Evolutionary conservation across 2,329 filamentous ascomycete genomes (phyloP), one percentile per base, ranked within the genome.

Genomic region (Pseudogymnoascus sp.): DNA sequence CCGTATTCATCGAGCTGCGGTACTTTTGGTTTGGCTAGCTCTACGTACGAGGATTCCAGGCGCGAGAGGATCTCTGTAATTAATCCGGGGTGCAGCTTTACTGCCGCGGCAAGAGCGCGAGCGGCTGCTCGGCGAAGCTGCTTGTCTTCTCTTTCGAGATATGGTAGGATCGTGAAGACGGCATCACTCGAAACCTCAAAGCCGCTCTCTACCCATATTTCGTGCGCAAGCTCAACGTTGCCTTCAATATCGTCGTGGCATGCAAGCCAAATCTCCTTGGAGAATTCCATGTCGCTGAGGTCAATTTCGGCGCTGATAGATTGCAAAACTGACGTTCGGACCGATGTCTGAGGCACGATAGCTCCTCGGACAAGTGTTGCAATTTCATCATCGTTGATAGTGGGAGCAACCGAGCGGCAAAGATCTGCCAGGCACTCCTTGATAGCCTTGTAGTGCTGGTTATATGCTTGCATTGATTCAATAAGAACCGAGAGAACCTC

Each of bases 121-220:
- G 95, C 90, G 60, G 93, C 89, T 64, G 93, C 90, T 67, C 90
- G 84, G 62, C 95, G 86, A 26, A 97, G 84, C 71, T 96, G 91
- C 18, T 83, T 83, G 70, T 97, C 93, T 68, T 86, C 84, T 68
- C 86, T 90, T 68, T 91, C 84, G 10, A 97, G 79, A 72, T 96
- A 97, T 0, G 87, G 86, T 60, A 96, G 77, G 71, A 93, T 87
- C 69, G 82, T 83, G 64, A 80, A 74, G 6, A 90, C 85, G 7
- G 90, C 83, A 5, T 88, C 81, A 18, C 84, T 78, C 1, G 84
- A 82, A 11, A 93, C 77, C 65, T 88, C 78, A 66, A 97, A 88
- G 6, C 85, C 88, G 72, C 93, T 96, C 71, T 97, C 95, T 71
- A 96, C 91, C 95, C 95, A 99, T 37, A 99, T 96, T 11, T 93